phyloP scores from a whole-genome alignment of 768 basidiomycete genomes.

The Trametes cingulata region DNA sequence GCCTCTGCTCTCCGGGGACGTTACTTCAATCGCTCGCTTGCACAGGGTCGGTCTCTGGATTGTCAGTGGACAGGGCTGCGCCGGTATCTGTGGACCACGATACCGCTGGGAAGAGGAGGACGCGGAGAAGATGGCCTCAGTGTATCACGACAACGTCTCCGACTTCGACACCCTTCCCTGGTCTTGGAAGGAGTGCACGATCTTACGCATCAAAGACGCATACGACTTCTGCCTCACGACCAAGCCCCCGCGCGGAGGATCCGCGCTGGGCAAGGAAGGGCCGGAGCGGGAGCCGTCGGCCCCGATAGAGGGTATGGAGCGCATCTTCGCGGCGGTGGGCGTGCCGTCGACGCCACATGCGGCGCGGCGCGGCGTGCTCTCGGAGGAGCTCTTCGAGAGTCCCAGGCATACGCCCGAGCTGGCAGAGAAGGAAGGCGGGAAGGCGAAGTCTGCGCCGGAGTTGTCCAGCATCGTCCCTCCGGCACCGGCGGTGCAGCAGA shows the following conservation, averaged over 20 bases:
- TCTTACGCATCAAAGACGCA: conserved; percentile 71
- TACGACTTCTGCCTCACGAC: conserved; percentile 76
- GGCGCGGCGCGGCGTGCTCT: conserved; percentile 58
- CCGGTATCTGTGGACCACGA: conserved; percentile 82
- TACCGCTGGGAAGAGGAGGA: conserved; percentile 84
- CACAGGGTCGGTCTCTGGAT: conserved; percentile 77
- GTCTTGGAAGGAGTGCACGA: conserved; percentile 76
- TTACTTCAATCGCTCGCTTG: neutral
- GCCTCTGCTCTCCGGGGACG: neutral
- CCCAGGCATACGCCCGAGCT: conserved; percentile 38
- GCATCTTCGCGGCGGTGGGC: conserved; percentile 58
- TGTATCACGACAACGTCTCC: conserved; percentile 51
- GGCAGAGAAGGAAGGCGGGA: conserved; percentile 18
- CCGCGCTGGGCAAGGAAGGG: conserved; percentile 35
- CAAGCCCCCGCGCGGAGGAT: conserved; percentile 39
- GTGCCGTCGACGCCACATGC: conserved; percentile 51
- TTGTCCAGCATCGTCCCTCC: conserved; percentile 44
- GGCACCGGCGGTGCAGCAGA: conserved; percentile 45
- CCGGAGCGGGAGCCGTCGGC: conserved; percentile 22
- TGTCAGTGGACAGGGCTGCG: conserved; percentile 73
- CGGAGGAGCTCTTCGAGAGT: conserved; percentile 62
- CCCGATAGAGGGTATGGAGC: conserved; percentile 57
- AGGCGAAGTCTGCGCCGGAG: conserved; percentile 31
- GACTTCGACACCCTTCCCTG: conserved; percentile 60
- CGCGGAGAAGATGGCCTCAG: conserved; percentile 56